A percentile compares a stretch with the other conserved stretches of the same genome.
Evolutionary conservation across 805 yeast genomes (phyloP).

Genomic region (Pichia phayaonensis): DNA sequence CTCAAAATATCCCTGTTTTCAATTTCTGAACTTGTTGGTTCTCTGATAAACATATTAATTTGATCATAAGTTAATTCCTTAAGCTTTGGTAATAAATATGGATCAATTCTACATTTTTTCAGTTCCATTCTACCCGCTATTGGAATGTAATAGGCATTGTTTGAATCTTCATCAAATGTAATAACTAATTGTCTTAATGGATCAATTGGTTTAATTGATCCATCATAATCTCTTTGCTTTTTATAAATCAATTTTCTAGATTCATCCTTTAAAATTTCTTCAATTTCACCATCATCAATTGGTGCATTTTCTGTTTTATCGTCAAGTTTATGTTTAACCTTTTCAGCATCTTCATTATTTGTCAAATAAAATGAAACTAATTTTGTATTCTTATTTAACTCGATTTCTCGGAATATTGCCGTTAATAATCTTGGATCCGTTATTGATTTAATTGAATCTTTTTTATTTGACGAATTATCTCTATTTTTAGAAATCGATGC

Average conservation of each 20-base stretch:
- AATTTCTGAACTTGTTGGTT: conserved; percentile 64
- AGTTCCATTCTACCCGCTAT: conserved; percentile 69
- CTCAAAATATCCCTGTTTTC: conserved; percentile 60
- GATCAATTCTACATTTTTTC: conserved; percentile 74
- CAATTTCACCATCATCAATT: conserved; percentile 39
- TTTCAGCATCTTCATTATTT: conserved; percentile 33
- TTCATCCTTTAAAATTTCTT: conserved; percentile 27
- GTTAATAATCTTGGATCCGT: conserved; percentile 37
- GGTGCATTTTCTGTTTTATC: conserved; percentile 43
- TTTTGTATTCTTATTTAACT: conserved; percentile 54
- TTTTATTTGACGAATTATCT: conserved; percentile 21
- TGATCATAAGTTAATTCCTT: conserved; percentile 53
- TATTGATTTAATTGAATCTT: conserved; percentile 26
- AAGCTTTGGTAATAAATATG: conserved; percentile 46
- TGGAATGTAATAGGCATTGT: conserved; percentile 69
- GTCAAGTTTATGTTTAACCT: conserved; percentile 35
- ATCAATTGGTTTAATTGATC: conserved; percentile 45
- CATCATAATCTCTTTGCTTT: conserved; percentile 74
- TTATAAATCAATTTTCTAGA: conserved; percentile 43
- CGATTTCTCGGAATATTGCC: conserved; percentile 66
- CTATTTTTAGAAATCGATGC: conserved; percentile 39
- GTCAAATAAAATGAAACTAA: conserved; percentile 70
- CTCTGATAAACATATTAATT: conserved; percentile 56
- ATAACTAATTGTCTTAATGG: conserved; percentile 59
- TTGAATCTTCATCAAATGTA: conserved; percentile 47